Base-by-base conservation (phyloP, 2,329 filamentous ascomycete genomes). In the Colletotrichum eleusines region DNA sequence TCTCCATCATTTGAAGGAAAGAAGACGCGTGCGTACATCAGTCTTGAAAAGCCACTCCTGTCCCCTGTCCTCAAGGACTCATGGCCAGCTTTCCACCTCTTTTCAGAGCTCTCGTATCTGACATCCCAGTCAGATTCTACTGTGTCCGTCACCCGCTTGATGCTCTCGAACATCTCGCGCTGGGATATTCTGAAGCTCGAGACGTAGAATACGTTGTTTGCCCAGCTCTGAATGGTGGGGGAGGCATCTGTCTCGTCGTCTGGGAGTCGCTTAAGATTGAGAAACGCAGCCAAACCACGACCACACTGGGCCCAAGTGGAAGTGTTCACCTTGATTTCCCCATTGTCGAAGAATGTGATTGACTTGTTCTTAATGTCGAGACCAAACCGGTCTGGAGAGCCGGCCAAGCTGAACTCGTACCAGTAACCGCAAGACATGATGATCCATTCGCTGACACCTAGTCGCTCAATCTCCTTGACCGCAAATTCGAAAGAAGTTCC, bases 121-220 rank as follows among this genome's bases (percentile, higher is more conserved):
- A 93, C 84, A 2, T 76, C 83, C 91, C 91, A 93, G 74, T 92
- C 90, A 0, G 78, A 79, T 48, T 90, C 87, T 1, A 80, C 86
- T 0, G 86, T 88, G 0, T 85, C 85, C 0, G 87, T 86, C 5
- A 90, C 89, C 0, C 86, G 85, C 74, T 90, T 84, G 16, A 90
- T 78, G n/a, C 85, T 86, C 48, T 86, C 85, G 64, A 93, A 84
- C 82, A 93, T 92, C 12, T 93, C 90, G 14, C 84, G 83, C 77
- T 93, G 91, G 69, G 79, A 88, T 71, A 90, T 74, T 14, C 80
- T 77, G 80, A 91, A 92, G 71, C 87, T 90, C 9, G 81, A 83
- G 14, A 90, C 74, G 74, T 84, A 88, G 1, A 91, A 75, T 0
- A 75, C 73, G 60, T 84, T 82, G 77, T 90, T 88, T 3, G 33